Evolutionary conservation across 2,329 filamentous ascomycete species (phyloP), one percentile per base, ranked within the genome.

Genomic region (Aspergillus melleus): DNA sequence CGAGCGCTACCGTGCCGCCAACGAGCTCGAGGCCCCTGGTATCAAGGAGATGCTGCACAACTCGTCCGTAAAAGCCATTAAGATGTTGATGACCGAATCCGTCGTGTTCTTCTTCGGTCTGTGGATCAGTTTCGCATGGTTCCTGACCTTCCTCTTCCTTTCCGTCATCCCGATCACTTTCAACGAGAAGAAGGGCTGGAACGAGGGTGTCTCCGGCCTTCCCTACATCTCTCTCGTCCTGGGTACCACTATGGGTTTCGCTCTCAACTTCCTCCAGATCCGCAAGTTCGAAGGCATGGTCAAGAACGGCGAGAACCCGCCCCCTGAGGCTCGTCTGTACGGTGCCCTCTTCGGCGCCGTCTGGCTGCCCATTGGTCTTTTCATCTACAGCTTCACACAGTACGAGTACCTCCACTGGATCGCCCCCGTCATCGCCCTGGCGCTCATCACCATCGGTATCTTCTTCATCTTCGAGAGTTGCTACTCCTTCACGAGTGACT

Each of bases 311-410:
- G 32, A 62, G n/a, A 68, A 79, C n/a, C 70, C 75, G 0, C 50
- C 20, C 2, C 80, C 80, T 3, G 80, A 82, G 59, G 72, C 72
- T n/a, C 77, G 80, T 20, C 76, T 82, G 2, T 81, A 81, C 64
- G 80, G 80, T n/a, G 78, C 80, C 53, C 76, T 82, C 66, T 80
- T 72, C 62, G 80, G 80, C 24, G 77, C 79, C 24, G 63, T 80
- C 61, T 80, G 75, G 73, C 72, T 82, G 12, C 80, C 80, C 14
- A 68, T 82, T 49, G 80, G 80, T 16, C 75, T 83, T 2, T 82
- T 82, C 74, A 80, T 84, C 68, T 84, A 84, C 76, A 78, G 74
- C 44, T 84, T 83, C 74, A 83, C 81, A 1, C 81, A 84, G 66
- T 84, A 84, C 68, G 76, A 71, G 4, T 74, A 77, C 55, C 68